Conservation (phyloP, 2,329 filamentous ascomycete species). For the Fusarium pseudonygamai region DNA sequence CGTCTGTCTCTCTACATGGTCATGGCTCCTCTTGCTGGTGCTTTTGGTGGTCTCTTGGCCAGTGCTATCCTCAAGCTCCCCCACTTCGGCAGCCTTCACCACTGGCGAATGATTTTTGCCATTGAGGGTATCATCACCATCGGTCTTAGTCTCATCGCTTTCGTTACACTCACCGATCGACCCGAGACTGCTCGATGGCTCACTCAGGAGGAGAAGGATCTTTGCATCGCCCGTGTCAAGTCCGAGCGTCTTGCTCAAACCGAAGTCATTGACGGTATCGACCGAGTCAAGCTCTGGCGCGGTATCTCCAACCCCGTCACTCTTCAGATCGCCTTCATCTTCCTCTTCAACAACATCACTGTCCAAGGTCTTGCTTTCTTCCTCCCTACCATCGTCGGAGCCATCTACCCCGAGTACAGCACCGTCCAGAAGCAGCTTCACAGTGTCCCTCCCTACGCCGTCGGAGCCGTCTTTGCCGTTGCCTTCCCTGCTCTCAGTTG, state of each 20-base stretch:
- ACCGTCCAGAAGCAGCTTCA: conserved; percentile 70
- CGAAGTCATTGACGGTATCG: conserved; percentile 69
- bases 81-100: conserved; percentile 62
- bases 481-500: conserved; percentile 66
- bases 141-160: conserved; percentile 64
- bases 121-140: conserved; percentile 72
- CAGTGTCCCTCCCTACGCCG: conserved; percentile 71
- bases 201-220: conserved; percentile 67
- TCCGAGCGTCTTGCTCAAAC: conserved; percentile 67
- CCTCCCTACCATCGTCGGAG: conserved; percentile 69
- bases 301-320: conserved; percentile 70
- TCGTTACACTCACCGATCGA: conserved; percentile 72
- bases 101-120: conserved; percentile 77
- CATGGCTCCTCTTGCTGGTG: conserved; percentile 72
- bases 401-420: conserved; percentile 67
- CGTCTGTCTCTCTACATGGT: conserved; percentile 72
- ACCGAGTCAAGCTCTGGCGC: conserved; percentile 63
- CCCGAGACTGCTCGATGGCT: conserved; percentile 74
- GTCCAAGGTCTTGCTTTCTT: conserved; percentile 75
- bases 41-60: conserved; percentile 72
- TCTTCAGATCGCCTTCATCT: conserved; percentile 64
- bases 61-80: conserved; percentile 69
- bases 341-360: conserved; percentile 72
- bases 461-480: conserved; percentile 69
- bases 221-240: conserved; percentile 70